A percentile compares a stretch with the other conserved stretches of the same genome.
Evolutionary conservation across 164 flowering plant genomes (phyloP).

Genomic region (Vitis rupestris): DNA sequence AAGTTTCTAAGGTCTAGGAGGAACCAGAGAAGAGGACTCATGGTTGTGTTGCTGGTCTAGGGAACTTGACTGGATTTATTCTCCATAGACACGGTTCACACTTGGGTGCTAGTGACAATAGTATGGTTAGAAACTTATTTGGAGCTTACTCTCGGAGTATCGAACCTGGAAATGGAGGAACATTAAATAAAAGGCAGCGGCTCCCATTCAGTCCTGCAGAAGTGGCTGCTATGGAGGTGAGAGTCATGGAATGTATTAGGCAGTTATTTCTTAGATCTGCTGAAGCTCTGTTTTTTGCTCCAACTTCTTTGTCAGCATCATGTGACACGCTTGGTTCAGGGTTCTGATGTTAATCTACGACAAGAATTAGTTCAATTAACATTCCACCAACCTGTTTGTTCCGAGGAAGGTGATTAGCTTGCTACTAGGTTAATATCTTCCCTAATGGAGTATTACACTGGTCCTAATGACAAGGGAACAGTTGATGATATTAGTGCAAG

Average conservation of each 20-base stretch:
- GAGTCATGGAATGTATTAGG: conserved; percentile 94
- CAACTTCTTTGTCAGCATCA: conserved; percentile 92
- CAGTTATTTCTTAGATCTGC: conserved; percentile 34
- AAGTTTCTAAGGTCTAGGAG: conserved; percentile 79
- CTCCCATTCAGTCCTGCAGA: conserved; percentile 89
- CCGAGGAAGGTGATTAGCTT: conserved; percentile 86
- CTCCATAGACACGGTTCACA: conserved; percentile 67
- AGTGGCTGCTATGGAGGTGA: conserved; percentile 97
- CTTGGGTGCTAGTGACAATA: conserved; percentile 55
- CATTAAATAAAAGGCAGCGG: conserved; percentile 80
- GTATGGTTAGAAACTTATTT: conserved; percentile 73
- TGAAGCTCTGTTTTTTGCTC: conserved; percentile 76
- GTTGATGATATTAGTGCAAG: conserved; percentile 92
- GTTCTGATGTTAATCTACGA: conserved; percentile 53
- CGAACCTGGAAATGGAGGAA: conserved; percentile 53
- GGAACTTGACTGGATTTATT: conserved; percentile 87
- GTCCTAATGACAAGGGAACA: conserved; percentile 95
- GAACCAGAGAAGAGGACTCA: conserved; percentile 91
- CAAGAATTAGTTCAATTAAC: conserved; percentile 70
- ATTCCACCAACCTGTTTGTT: conserved; percentile 89
- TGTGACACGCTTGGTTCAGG: conserved; percentile 71
- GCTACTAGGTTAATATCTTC: conserved; percentile 41
- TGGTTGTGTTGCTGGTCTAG: conserved; percentile 91
- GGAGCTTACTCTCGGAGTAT: conserved; percentile 61
- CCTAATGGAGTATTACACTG: conserved; percentile 81